Evolutionary conservation across 371 early-diverging fungal species (phyloP).

Genomic region (Cokeromyces recurvatus): DNA sequence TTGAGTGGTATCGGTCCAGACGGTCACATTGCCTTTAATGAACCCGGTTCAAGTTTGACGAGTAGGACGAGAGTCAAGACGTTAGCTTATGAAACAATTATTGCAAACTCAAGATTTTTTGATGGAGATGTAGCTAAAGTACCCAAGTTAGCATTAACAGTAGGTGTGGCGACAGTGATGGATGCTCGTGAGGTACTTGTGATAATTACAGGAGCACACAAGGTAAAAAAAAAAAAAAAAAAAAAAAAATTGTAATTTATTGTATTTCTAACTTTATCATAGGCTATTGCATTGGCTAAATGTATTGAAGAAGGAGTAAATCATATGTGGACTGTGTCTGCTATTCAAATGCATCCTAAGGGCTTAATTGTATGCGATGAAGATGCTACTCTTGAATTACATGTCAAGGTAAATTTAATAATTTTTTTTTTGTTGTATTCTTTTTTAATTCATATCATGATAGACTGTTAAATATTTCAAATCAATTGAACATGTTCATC

Average conservation of each 20-base stretch:
- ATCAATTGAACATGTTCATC: too few species aligned
- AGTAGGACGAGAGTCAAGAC: conserved; percentile 85
- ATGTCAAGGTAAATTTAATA: conserved; percentile 55
- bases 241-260: too few species aligned
- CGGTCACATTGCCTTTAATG: conserved; percentile 90
- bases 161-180: conserved; percentile 86
- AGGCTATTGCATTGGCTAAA: conserved; percentile 75
- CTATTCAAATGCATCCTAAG: conserved; percentile 79
- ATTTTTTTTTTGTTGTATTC: not conserved
- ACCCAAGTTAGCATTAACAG: conserved; percentile 83
- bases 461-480: conserved; percentile 85
- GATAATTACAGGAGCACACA: conserved; percentile 84
- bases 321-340: conserved; percentile 89
- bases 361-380: conserved; percentile 85
- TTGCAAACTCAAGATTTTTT: conserved; percentile 85
- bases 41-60: conserved; percentile 79
- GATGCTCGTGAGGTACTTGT: conserved; percentile 82
- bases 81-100: conserved; percentile 82
- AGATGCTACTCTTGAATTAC: conserved; percentile 81
- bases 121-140: conserved; percentile 81
- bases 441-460: not conserved
- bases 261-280: not conserved
- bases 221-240: conserved; percentile 20
- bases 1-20: conserved; percentile 72
- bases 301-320: conserved; percentile 83